These are phyloP conservation scores for Striga hermonthica DNA, from an alignment of 305 asterid species.

Conservation along the genomic window DNA sequence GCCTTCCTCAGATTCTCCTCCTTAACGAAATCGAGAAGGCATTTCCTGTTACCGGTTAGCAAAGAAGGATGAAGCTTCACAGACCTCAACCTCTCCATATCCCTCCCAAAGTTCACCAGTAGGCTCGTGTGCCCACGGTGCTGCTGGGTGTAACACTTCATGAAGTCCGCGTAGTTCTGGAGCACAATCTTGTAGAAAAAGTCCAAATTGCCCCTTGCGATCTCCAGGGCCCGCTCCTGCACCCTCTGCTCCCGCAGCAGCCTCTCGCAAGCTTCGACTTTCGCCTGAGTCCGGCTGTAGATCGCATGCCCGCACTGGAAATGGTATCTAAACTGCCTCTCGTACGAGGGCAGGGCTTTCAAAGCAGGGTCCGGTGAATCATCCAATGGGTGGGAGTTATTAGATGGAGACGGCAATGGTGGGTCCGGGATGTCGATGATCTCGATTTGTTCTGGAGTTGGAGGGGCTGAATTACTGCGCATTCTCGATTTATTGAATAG, in stretches of 20 bases:
- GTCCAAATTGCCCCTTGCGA: constrained; percentile 81
- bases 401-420: constrained; percentile 47
- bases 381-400: constrained; percentile 67
- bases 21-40: constrained; percentile 83
- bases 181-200: constrained; percentile 73
- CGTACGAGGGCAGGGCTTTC: constrained; percentile 85
- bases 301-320: constrained; percentile 74
- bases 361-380: constrained; percentile 89
- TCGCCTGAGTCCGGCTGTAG: constrained; percentile 59
- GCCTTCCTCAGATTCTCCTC: constrained; percentile 77
- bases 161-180: constrained; percentile 70
- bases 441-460: constrained; percentile 59
- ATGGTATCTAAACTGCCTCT: constrained; percentile 87
- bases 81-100: constrained; percentile 70
- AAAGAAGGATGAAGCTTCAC: constrained; percentile 67
- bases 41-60: constrained; percentile 60
- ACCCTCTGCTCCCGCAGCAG: constrained; percentile 75
- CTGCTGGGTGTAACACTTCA: constrained; percentile 77
- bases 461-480: constrained; percentile 67
- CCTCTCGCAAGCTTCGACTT: constrained; percentile 58
- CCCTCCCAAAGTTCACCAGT: constrained; percentile 66
- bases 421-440: constrained; percentile 65
- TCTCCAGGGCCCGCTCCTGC: constrained; percentile 88
- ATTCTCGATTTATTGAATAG: constrained; percentile 77
- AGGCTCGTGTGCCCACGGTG: constrained; percentile 66